Evolutionary conservation across 1,139 yeast genomes (phyloP).

Genomic region (Hemisphaericaspora xylanilytica): DNA sequence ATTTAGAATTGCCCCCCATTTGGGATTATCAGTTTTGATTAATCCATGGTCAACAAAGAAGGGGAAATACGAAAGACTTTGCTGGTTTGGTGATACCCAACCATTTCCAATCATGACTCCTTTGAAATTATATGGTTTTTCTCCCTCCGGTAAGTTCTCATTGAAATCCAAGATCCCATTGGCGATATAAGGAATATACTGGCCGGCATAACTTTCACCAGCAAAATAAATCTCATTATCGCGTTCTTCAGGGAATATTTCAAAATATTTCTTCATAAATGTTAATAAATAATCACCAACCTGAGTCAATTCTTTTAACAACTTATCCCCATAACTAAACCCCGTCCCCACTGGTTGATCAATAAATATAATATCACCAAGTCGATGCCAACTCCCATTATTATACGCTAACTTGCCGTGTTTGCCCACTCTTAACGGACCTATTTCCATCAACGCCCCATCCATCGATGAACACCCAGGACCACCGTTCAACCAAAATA

Average conservation of each 20-base stretch:
- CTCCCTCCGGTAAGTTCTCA: slow-evolving; percentile 21
- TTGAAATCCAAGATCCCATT: slow-evolving; percentile 54
- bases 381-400: slow-evolving; percentile 81
- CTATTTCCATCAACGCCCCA: slow-evolving; percentile 91
- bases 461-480: slow-evolving; percentile 99
- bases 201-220: slow-evolving; percentile 98
- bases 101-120: slow-evolving; percentile 91
- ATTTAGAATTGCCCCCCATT: slow-evolving; percentile 39
- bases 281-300: slow-evolving; percentile 59
- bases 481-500: slow-evolving; percentile 94
- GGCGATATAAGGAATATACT: slow-evolving; percentile 88
- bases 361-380: slow-evolving; percentile 75
- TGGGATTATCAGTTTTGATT: slow-evolving; percentile 39
- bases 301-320: slow-evolving; percentile 56
- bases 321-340: slow-evolving; percentile 60
- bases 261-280: slow-evolving; percentile 67
- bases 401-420: slow-evolving; percentile 51
- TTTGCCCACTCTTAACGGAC: slow-evolving; percentile 70
- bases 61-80: slow-evolving; percentile 79
- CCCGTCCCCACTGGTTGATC: slow-evolving; percentile 98
- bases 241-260: slow-evolving; percentile 70
- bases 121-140: slow-evolving; percentile 43
- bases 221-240: slow-evolving; percentile 71
- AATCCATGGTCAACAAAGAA: slow-evolving; percentile 62
- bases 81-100: slow-evolving; percentile 90